A percentile compares a stretch with the other conserved stretches of the same genome.
These are phyloP conservation scores for Parvularia atlantis DNA, from an alignment of 78 protist genomes.

Conservation along the genomic window DNA sequence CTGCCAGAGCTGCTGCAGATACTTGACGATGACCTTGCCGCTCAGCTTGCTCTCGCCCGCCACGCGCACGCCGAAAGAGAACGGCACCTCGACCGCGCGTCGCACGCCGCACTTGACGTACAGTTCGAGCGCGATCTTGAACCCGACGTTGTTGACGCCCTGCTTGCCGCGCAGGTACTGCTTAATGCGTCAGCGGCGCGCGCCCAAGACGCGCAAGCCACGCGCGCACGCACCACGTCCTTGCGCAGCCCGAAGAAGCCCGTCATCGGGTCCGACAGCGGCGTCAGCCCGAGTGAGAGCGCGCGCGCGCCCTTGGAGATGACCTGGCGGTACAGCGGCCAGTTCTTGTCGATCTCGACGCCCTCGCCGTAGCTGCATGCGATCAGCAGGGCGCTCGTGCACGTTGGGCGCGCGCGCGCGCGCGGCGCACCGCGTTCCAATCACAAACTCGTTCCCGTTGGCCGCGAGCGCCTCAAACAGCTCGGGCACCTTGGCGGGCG, in stretches of 20 bases:
- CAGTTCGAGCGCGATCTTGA: constrained; percentile 36
- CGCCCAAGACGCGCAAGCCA: neutral
- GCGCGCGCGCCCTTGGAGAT: constrained; percentile 23
- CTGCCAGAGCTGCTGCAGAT: constrained; percentile 16
- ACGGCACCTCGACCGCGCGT: constrained; percentile 5
- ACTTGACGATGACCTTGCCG: constrained; percentile 37
- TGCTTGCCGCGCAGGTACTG: neutral
- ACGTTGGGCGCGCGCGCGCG: neutral
- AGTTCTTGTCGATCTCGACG: constrained; percentile 14
- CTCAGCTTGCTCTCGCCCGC: constrained; percentile 32
- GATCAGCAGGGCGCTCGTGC: neutral
- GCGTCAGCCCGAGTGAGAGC: constrained; percentile 27
- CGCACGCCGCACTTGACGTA: constrained; percentile 5
- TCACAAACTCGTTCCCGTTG: constrained; percentile 2
- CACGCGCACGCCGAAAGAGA: constrained; percentile 5
- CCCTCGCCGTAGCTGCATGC: neutral
- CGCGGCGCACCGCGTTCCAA: constrained; percentile 8
- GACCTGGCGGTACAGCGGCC: constrained; percentile 31
- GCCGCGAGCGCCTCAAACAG: constrained; percentile 1
- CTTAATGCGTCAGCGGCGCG: neutral
- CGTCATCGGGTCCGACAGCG: constrained; percentile 39
- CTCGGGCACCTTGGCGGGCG: constrained; percentile 23
- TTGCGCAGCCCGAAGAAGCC: constrained; percentile 32
- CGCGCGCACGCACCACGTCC: no score
- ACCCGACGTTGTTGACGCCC: constrained; percentile 22